These are phyloP conservation scores for Phytophthora rubi DNA, from an alignment of 352 stramenopile species.

Conservation along the genomic window DNA sequence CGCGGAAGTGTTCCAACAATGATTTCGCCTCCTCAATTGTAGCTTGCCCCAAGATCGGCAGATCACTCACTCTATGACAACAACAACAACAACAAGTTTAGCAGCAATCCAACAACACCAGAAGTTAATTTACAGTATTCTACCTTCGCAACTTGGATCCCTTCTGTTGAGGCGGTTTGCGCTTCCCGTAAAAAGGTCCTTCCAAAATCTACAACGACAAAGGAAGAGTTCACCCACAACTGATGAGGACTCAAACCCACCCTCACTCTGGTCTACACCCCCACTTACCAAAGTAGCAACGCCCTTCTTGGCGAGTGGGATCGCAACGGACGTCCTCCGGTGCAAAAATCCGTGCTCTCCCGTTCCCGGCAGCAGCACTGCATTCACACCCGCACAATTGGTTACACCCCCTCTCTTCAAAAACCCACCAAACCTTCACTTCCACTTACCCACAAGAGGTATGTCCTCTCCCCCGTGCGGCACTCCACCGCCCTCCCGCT, in stretches of 20 bases:
- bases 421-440: neutral
- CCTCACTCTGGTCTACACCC: neutral
- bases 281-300: slow-evolving; percentile 65
- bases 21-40: slow-evolving; percentile 89
- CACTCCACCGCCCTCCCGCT: slow-evolving; percentile 20
- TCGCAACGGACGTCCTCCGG: slow-evolving; percentile 63
- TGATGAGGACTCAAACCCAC: slow-evolving; percentile 11
- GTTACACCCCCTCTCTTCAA: slow-evolving; percentile 9
- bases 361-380: slow-evolving; percentile 74
- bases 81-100: neutral
- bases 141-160: slow-evolving; percentile 78
- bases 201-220: slow-evolving; percentile 60
- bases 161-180: slow-evolving; percentile 68
- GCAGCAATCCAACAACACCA: neutral
- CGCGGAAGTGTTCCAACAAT: slow-evolving; percentile 67
- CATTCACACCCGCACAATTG: slow-evolving; percentile 6
- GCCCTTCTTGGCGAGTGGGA: slow-evolving; percentile 67
- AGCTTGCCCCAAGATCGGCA: slow-evolving; percentile 76
- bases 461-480: slow-evolving; percentile 32
- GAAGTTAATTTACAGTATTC: neutral
- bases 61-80: slow-evolving; percentile 58
- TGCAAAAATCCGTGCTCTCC: slow-evolving; percentile 83
- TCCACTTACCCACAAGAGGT: slow-evolving; percentile 50
- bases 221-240: neutral
- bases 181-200: slow-evolving; percentile 80